phyloP scores from a whole-genome alignment of 495 filamentous ascomycete genomes.

The Hypoxylon trugodes region DNA sequence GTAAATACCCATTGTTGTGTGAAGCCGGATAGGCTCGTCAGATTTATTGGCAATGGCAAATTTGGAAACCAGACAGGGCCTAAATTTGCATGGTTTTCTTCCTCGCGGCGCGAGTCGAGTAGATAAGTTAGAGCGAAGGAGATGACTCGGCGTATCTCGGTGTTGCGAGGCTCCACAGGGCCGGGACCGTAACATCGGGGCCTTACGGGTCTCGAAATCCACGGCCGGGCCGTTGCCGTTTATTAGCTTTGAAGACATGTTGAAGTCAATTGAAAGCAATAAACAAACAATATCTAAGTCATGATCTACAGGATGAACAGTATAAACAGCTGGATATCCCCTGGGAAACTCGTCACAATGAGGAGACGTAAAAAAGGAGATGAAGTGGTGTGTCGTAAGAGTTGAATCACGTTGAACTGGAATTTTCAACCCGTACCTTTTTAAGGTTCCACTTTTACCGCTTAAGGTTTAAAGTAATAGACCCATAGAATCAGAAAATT shows the following conservation, averaged over 20 bases:
- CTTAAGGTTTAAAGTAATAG: slow-evolving; percentile 1
- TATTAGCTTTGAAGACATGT: not conserved
- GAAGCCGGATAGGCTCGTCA: slow-evolving; percentile 15
- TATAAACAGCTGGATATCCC: not conserved
- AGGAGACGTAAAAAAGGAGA: slow-evolving; percentile 6
- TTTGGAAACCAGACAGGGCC: slow-evolving; percentile 17
- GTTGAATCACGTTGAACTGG: slow-evolving; percentile 32
- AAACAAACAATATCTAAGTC: not conserved
- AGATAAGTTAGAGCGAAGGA: slow-evolving; percentile 19
- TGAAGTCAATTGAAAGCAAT: not conserved
- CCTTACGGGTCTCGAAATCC: slow-evolving; percentile 32
- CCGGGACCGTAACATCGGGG: slow-evolving; percentile 34
- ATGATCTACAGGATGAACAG: not conserved
- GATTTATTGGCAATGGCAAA: slow-evolving; percentile 18
- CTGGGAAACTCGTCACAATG: slow-evolving; percentile 11
- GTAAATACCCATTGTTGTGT: slow-evolving; percentile 31
- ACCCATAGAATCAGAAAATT: slow-evolving; percentile 25
- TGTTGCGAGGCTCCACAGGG: slow-evolving; percentile 33
- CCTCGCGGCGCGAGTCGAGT: slow-evolving; percentile 18
- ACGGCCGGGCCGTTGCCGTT: slow-evolving; percentile 16
- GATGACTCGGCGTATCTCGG: slow-evolving; percentile 38
- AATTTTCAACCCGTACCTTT: slow-evolving; percentile 30
- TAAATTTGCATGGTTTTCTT: slow-evolving; percentile 21
- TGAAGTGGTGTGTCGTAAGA: slow-evolving; percentile 34
- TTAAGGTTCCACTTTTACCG: slow-evolving; percentile 9